Evolutionary conservation across 23 red algal genomes (phyloP).

Genomic region (Gracilaria gracilis): DNA sequence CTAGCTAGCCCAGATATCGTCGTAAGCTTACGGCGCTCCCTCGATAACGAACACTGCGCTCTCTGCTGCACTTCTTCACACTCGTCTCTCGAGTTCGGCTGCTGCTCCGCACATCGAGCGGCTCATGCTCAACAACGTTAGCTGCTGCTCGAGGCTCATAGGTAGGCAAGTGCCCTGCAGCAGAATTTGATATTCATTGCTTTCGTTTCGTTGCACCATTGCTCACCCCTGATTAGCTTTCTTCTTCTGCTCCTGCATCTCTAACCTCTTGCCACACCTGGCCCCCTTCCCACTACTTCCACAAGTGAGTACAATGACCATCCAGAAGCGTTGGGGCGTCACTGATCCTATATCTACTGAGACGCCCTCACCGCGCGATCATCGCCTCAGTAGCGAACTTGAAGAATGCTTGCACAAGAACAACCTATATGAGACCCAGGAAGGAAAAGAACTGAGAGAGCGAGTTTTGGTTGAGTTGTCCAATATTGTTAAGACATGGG

Average conservation of each 20-base stretch:
- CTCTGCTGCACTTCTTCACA: not conserved
- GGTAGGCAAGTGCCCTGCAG: not conserved
- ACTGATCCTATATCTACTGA: conserved; percentile 96
- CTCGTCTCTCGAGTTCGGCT: not conserved
- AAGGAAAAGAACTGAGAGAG: conserved; percentile 82
- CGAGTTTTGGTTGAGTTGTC: conserved; percentile 82
- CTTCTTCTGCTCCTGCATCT: not conserved
- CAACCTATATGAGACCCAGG: conserved; percentile 86
- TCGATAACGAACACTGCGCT: too few relatives aligned
- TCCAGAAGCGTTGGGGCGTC: conserved; percentile 68
- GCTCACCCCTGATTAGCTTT: not conserved
- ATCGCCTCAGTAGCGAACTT: conserved; percentile 82
- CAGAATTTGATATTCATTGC: not conserved
- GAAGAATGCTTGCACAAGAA: conserved; percentile 95
- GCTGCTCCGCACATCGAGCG: not conserved
- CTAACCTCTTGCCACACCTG: not conserved
- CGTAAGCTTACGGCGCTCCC: too few relatives aligned
- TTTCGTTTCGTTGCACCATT: not conserved
- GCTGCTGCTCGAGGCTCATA: not conserved
- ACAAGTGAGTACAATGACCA: not conserved
- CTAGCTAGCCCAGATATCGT: too few relatives aligned
- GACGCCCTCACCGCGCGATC: conserved; percentile 78
- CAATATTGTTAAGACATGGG: conserved; percentile 87
- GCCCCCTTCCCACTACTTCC: not conserved
- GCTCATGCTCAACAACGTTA: not conserved